A percentile compares a stretch with the other conserved stretches of the same genome.
These are phyloP conservation scores for Xylariaceae sp. DNA, from an alignment of 2,329 filamentous ascomycete genomes.

Conservation along the genomic window DNA sequence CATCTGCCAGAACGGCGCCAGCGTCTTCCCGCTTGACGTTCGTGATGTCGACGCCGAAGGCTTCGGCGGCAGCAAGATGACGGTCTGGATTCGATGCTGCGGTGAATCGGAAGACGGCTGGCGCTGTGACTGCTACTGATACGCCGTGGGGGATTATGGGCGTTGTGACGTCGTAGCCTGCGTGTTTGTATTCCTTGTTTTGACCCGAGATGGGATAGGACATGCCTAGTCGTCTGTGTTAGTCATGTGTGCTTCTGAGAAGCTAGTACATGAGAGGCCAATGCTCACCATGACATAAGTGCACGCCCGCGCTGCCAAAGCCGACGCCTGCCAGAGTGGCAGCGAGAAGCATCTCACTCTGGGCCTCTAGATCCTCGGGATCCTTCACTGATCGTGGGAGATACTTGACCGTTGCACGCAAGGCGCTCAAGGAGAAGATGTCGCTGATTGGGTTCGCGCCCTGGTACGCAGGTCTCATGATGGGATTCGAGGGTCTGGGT, in stretches of 20 bases:
- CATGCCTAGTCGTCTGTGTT: constrained; percentile 62
- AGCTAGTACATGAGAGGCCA: constrained; percentile 5
- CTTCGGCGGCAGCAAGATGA: constrained; percentile 84
- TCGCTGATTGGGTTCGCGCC: constrained; percentile 97
- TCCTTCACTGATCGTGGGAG: constrained; percentile 83
- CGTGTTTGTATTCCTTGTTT: constrained; percentile 86
- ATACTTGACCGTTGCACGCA: constrained; percentile 84
- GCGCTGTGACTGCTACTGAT: constrained; percentile 88
- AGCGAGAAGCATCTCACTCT: constrained; percentile 92
- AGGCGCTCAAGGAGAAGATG: constrained; percentile 87
- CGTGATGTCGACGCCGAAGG: constrained; percentile 84
- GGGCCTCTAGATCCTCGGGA: constrained; percentile 87
- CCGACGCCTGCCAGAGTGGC: constrained; percentile 92
- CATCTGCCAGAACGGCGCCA: constrained; percentile 83
- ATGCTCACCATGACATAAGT: constrained; percentile 61
- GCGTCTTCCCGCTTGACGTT: constrained; percentile 87
- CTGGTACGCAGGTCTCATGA: constrained; percentile 90
- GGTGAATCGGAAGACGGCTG: constrained; percentile 92
- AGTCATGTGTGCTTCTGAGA: not conserved
- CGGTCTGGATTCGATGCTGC: constrained; percentile 87
- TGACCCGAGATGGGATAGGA: constrained; percentile 96
- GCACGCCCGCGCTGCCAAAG: constrained; percentile 96
- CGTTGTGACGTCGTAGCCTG: constrained; percentile 73
- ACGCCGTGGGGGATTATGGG: constrained; percentile 95
- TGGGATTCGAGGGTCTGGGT: constrained; percentile 83